A percentile compares a stretch with the other conserved stretches of the same genome.
Evolutionary conservation across 257 asterid genomes (phyloP).

Genomic region (Fraxinus excelsior): DNA sequence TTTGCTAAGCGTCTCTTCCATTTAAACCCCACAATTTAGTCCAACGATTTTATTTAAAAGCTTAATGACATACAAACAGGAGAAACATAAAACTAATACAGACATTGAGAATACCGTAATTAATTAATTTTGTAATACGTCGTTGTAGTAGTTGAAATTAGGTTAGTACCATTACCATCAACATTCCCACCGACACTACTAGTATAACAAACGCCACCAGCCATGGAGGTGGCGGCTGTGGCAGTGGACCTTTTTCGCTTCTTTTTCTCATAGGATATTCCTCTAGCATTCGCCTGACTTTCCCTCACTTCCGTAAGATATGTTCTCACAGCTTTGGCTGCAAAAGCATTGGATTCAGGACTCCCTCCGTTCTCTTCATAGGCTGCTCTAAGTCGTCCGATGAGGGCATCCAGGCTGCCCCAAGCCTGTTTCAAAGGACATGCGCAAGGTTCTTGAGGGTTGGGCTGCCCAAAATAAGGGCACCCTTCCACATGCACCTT

Average conservation of each 20-base stretch:
- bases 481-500: constrained; percentile 49
- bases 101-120: too few relatives aligned
- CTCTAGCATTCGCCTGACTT: constrained; percentile 52
- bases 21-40: too few relatives aligned
- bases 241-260: constrained; percentile 39
- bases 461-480: constrained; percentile 49
- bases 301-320: constrained; percentile 51
- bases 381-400: constrained; percentile 54
- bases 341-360: constrained; percentile 53
- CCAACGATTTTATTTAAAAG: too few relatives aligned
- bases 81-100: too few relatives aligned
- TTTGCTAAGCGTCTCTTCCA: too few relatives aligned
- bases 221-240: too few relatives aligned
- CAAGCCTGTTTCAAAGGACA: constrained; percentile 51
- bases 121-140: too few relatives aligned
- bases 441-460: constrained; percentile 50
- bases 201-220: too few relatives aligned
- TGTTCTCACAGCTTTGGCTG: constrained; percentile 47
- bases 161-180: too few relatives aligned
- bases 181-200: too few relatives aligned
- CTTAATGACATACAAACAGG: too few relatives aligned
- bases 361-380: constrained; percentile 50
- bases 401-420: constrained; percentile 58
- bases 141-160: too few relatives aligned
- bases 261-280: constrained; percentile 51